Evolutionary conservation across 495 filamentous ascomycete genomes (phyloP), one percentile per base, ranked within the genome.

Genomic region (Hyaloscypha finlandica): DNA sequence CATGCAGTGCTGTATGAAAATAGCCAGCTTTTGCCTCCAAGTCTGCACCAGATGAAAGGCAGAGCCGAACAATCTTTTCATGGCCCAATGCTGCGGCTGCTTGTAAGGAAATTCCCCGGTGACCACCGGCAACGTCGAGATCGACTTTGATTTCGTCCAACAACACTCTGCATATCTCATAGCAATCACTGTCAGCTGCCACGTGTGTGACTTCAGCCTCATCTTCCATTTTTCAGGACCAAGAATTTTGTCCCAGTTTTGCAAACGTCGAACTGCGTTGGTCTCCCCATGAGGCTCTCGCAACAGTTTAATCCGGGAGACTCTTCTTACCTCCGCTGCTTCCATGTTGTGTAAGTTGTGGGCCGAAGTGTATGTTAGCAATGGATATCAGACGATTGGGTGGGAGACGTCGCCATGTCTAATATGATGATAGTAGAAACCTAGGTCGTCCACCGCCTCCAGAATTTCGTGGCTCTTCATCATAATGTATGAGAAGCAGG

Each of bases 41-140:
- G 25, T 59, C 32, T n/a, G 56, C 56, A 4, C 56, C 56, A 37
- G 6, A 19, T 0, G 35, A 29, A 8, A 59, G 56, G 9, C 19
- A 2, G 3, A 59, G 30, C 30, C 6, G 19, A 4, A 32, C 8
- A 11, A 59, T 37, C 22, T 59, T 48, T 48, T 48, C 6, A 19
- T 48, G 42, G 1, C 42, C 42, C 6, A 59, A 37, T n/a, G 37
- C 60, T 33, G 68, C 48, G 9, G 73, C 73, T 19, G 52, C 53
- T 42, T 70, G 56, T 4, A 70, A 66, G 33, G 69, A 30, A 53
- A 4, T 37, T 37, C 45, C 65, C 22, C 31, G 39, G 25, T 32
- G 58, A 2, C 59, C 56, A 22, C 56, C 62, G 2, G 6, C 12
- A 37, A 19, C 9, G 16, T 64, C 25, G 14, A 64, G 2, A 25